phyloP scores from a whole-genome alignment of 2,329 filamentous ascomycete species.

The Penicillium italicum region DNA sequence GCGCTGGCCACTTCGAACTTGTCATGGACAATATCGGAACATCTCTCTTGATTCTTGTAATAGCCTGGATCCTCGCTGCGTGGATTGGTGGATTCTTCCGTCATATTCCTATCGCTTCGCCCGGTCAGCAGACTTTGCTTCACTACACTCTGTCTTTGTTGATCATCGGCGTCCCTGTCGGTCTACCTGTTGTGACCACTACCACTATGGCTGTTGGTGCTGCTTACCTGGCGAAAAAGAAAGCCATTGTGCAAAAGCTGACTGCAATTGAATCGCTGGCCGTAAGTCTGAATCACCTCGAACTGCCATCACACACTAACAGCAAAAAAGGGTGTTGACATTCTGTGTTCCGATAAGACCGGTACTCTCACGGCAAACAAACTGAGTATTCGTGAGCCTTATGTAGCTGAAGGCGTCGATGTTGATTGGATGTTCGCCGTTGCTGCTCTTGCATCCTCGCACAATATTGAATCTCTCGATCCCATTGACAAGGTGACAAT shows the following conservation, averaged over 20 bases:
- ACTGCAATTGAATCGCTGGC: conserved; percentile 74
- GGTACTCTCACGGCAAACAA: conserved; percentile 64
- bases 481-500: conserved; percentile 78
- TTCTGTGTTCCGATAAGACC: conserved; percentile 78
- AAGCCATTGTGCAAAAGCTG: conserved; percentile 75
- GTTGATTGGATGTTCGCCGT: conserved; percentile 83
- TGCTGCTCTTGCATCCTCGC: conserved; percentile 70
- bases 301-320: conserved; percentile 5
- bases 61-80: conserved; percentile 69
- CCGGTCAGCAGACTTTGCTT: conserved; percentile 60
- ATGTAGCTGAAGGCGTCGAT: conserved; percentile 71
- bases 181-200: conserved; percentile 74
- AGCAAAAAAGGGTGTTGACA: conserved; percentile 58
- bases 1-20: conserved; percentile 74
- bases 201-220: conserved; percentile 74
- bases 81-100: conserved; percentile 80
- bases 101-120: conserved; percentile 56
- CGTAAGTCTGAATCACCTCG: conserved; percentile 35
- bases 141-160: conserved; percentile 67
- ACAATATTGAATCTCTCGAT: conserved; percentile 73
- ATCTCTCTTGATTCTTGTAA: conserved; percentile 67
- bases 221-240: conserved; percentile 71
- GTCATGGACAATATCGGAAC: conserved; percentile 81
- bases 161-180: conserved; percentile 77
- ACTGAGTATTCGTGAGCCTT: conserved; percentile 71